These are phyloP conservation scores for Diaporthe eres DNA, from an alignment of 2,329 filamentous ascomycete species.

Conservation along the genomic window DNA sequence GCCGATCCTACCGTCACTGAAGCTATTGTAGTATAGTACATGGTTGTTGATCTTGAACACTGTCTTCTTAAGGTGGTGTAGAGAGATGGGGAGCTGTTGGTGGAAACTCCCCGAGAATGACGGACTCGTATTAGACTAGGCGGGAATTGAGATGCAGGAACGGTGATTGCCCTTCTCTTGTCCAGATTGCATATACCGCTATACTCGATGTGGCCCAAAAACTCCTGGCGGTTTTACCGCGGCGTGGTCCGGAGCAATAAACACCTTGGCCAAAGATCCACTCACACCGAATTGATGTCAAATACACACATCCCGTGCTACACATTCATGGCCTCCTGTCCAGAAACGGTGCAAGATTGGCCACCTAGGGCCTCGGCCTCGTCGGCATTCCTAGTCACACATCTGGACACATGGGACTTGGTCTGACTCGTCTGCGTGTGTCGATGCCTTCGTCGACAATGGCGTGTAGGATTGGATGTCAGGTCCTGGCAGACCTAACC, in stretches of 20 bases:
- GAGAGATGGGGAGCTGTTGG: not conserved
- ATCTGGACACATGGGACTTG: not conserved
- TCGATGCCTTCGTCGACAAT: not conserved
- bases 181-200: not conserved
- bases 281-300: not conserved
- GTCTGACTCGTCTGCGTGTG: not conserved
- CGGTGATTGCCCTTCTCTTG: not conserved
- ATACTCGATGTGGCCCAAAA: not conserved
- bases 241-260: not conserved
- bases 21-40: not conserved
- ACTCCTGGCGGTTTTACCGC: not conserved
- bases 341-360: not conserved
- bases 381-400: not conserved
- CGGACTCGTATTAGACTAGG: not conserved
- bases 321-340: not conserved
- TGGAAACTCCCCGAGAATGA: not conserved
- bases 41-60: too few species aligned
- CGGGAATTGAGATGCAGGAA: slow-evolving; percentile 8
- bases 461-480: slow-evolving; percentile 9
- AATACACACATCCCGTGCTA: not conserved
- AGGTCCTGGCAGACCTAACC: not conserved
- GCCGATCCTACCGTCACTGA: not conserved
- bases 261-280: not conserved
- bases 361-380: slow-evolving; percentile 1
- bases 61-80: not conserved